Base-by-base conservation (phyloP, 805 yeast genomes). In the Kluyveromyces nonfermentans region DNA sequence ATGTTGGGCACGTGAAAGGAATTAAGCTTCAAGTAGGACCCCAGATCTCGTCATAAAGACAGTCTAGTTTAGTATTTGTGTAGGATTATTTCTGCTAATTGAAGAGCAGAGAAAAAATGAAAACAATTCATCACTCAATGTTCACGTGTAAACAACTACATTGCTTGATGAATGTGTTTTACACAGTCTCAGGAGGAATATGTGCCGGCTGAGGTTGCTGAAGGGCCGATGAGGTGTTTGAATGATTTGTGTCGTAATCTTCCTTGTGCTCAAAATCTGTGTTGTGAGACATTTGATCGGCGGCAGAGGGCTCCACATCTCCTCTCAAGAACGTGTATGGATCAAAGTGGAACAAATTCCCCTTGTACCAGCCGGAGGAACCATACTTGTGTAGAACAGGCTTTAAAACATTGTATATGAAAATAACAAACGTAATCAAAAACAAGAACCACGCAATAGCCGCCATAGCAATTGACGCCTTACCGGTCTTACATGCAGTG, bases 381-480 rank as follows among this genome's bases (percentile, higher is more conserved):
- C 60, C 57, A 35, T 52, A 51, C 31, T 46, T 34, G 7, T 32
- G 33, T 10, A 41, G 18, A 9, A 56, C 48, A n/a, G 63, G 63
- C 40, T 51, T 59, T 22, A 62, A 42, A n/a, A 66, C 62, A 40
- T 60, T 59, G 19, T 50, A 42, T 33, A 52, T 56, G 9, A 65
- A 38, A n/a, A 63, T 16, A 15, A 55, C 28, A 7, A 56, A 32
- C 18, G 58, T 48, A 4, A 63, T 18, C n/a, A 51, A 43, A 36
- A 60, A 64, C 35, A 65, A 42, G 3, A 60, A 39, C 45, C 57
- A 61, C 1, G 55, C 40, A 1, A 64, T 42, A 8, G 62, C 66
- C 5, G 63, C 51, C 46, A 64, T 62, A 2, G 67, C 69, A 41
- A 62, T 56, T 4, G 67, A 49, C 2, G 65, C 58, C 41, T 63